Evolutionary conservation across 139 green algal species (phyloP).

Genomic region (Picochlorum sp.): DNA sequence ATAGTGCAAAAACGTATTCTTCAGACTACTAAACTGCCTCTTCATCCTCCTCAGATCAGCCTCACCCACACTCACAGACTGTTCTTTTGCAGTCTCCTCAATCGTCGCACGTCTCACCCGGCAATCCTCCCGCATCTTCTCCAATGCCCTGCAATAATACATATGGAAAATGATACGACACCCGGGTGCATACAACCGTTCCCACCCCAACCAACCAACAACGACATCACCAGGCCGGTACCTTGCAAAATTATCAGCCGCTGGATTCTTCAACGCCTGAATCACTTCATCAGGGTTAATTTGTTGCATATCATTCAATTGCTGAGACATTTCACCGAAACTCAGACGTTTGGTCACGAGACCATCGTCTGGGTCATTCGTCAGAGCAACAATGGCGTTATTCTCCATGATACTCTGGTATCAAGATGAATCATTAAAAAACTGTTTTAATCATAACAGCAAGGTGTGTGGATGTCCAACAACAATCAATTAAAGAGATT

Average conservation of each 20-base stretch:
- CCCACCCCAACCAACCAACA: background rate
- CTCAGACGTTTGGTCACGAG: constrained; percentile 6
- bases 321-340: constrained; percentile 8
- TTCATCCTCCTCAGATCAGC: constrained; percentile 37
- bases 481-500: too few species aligned
- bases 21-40: constrained; percentile 41
- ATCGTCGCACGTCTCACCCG: constrained; percentile 9
- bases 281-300: constrained; percentile 19
- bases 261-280: constrained; percentile 7
- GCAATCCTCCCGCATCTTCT: constrained; percentile 8
- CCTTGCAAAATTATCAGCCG: constrained; percentile 18
- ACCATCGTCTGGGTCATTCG: background rate
- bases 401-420: too few species aligned
- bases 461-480: too few species aligned
- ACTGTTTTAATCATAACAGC: too few species aligned
- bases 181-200: too few species aligned
- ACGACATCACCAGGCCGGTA: background rate
- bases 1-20: constrained; percentile 47
- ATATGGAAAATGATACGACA: too few species aligned
- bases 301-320: constrained; percentile 6
- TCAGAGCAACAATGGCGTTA: background rate
- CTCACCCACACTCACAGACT: constrained; percentile 28
- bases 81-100: constrained; percentile 17
- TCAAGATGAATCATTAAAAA: too few species aligned
- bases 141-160: constrained; percentile 10